Percentiles rank a stretch among this genome's conserved stretches.
phyloP scores from a whole-genome alignment of 352 stramenopile genomes.

The Nothophytophthora sp. region DNA sequence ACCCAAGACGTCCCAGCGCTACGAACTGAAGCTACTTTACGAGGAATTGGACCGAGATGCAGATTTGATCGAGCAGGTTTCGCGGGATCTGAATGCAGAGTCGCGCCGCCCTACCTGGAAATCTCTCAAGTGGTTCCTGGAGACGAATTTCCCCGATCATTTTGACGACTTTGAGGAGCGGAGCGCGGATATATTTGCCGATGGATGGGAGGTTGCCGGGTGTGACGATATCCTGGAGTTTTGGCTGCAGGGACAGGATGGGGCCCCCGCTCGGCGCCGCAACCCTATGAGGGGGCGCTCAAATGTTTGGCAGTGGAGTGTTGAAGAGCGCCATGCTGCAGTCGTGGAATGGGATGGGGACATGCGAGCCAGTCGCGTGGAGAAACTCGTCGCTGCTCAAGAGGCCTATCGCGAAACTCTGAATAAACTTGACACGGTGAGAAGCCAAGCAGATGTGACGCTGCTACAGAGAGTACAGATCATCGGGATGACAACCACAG shows the following conservation, averaged over 20 bases:
- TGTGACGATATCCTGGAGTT: slow-evolving; percentile 35
- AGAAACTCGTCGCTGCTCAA: slow-evolving; percentile 32
- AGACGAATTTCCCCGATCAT: slow-evolving; percentile 24
- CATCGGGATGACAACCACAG: slow-evolving; percentile 85
- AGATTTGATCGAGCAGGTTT: slow-evolving; percentile 11
- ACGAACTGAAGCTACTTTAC: slow-evolving; percentile 35
- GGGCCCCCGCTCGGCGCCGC: slow-evolving; percentile 4
- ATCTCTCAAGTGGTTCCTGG: slow-evolving; percentile 32
- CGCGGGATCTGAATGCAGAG: slow-evolving; percentile 10
- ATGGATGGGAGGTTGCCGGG: slow-evolving; percentile 36
- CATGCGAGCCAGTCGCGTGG: slow-evolving; percentile 13
- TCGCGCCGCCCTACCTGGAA: slow-evolving; percentile 28
- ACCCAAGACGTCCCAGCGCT: slow-evolving; percentile 17
- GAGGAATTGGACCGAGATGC: slow-evolving; percentile 30
- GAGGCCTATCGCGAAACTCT: slow-evolving; percentile 25
- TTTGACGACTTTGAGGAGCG: slow-evolving; percentile 34
- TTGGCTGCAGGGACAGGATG: slow-evolving; percentile 37
- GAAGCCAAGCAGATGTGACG: slow-evolving; percentile 26
- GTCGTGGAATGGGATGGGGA: slow-evolving; percentile 23
- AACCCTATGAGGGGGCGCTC: background rate
- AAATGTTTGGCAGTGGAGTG: slow-evolving; percentile 36
- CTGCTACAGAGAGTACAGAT: slow-evolving; percentile 42
- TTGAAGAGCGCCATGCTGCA: slow-evolving; percentile 21
- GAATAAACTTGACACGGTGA: slow-evolving; percentile 32
- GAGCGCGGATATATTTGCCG: slow-evolving; percentile 19